These are phyloP conservation scores for Cladosporium sp. DNA, from an alignment of 2,329 filamentous ascomycete genomes.

Conservation along the genomic window DNA sequence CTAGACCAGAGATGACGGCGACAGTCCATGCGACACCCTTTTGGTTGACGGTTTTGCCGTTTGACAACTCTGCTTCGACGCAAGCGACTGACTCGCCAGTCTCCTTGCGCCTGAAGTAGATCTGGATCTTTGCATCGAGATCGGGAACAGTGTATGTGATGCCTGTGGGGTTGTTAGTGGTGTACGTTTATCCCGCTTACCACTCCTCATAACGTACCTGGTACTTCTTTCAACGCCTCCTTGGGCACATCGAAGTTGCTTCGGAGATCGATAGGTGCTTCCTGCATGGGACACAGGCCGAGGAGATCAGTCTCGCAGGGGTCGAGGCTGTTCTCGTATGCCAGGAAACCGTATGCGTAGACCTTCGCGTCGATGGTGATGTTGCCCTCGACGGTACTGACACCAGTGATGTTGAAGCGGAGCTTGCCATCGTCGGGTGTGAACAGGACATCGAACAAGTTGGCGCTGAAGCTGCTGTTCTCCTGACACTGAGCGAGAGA, in stretches of 20 bases:
- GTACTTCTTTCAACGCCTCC: constrained; percentile 64
- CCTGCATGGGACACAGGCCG: constrained; percentile 88
- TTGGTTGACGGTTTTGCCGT: constrained; percentile 88
- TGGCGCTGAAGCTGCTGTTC: constrained; percentile 82
- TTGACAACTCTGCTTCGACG: constrained; percentile 83
- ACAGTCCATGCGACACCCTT: constrained; percentile 86
- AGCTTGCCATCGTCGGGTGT: constrained; percentile 73
- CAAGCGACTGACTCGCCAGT: constrained; percentile 72
- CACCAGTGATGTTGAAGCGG: constrained; percentile 72
- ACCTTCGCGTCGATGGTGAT: constrained; percentile 75
- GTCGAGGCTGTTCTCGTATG: constrained; percentile 67
- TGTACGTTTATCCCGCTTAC: background rate
- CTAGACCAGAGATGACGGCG: constrained; percentile 81
- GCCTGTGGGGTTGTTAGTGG: constrained; percentile 34
- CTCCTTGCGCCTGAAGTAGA: constrained; percentile 73
- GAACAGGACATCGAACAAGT: constrained; percentile 81
- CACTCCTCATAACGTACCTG: constrained; percentile 50
- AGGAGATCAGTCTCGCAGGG: constrained; percentile 70
- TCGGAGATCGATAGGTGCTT: constrained; percentile 74
- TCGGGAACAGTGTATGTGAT: constrained; percentile 90
- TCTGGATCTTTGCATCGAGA: constrained; percentile 79
- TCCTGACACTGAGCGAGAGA: constrained; percentile 83
- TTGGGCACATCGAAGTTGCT: constrained; percentile 65
- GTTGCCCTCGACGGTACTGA: constrained; percentile 80
- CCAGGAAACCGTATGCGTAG: constrained; percentile 78